Evolutionary conservation across 2,329 filamentous ascomycete genomes (phyloP).

Genomic region (Alternaria sp.): DNA sequence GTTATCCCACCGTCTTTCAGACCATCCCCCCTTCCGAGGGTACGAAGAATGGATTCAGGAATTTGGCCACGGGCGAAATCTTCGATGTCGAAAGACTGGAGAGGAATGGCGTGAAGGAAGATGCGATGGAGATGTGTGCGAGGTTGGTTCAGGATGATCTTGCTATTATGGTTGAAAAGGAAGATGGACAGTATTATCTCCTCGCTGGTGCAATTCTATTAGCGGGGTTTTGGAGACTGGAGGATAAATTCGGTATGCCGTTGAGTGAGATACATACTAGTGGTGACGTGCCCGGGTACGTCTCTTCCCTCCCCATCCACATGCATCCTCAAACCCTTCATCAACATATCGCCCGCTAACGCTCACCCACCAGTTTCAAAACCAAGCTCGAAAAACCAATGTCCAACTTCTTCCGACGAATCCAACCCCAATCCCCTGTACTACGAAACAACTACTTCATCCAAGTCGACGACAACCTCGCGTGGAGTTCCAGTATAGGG

Average conservation of each 20-base stretch:
- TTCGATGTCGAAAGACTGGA: constrained; percentile 72
- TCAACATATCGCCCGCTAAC: too few species aligned
- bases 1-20: constrained; percentile 78
- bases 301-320: not conserved
- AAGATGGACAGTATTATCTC: constrained; percentile 81
- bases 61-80: constrained; percentile 72
- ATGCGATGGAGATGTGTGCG: constrained; percentile 77
- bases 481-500: constrained; percentile 80
- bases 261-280: constrained; percentile 80
- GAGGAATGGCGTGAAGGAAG: constrained; percentile 62
- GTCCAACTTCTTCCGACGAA: constrained; percentile 78
- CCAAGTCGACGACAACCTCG: constrained; percentile 78
- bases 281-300: constrained; percentile 71
- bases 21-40: constrained; percentile 36
- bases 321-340: too few species aligned
- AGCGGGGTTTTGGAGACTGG: constrained; percentile 81
- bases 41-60: constrained; percentile 43
- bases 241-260: constrained; percentile 81
- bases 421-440: constrained; percentile 68
- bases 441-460: constrained; percentile 85
- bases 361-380: constrained; percentile 32
- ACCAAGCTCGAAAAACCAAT: constrained; percentile 78
- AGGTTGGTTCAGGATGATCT: constrained; percentile 82
- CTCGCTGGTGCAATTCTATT: constrained; percentile 77
- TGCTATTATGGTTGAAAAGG: constrained; percentile 79